Evolutionary conservation across 257 asterid species (phyloP).

Genomic region (Anisodus acutangulus): DNA sequence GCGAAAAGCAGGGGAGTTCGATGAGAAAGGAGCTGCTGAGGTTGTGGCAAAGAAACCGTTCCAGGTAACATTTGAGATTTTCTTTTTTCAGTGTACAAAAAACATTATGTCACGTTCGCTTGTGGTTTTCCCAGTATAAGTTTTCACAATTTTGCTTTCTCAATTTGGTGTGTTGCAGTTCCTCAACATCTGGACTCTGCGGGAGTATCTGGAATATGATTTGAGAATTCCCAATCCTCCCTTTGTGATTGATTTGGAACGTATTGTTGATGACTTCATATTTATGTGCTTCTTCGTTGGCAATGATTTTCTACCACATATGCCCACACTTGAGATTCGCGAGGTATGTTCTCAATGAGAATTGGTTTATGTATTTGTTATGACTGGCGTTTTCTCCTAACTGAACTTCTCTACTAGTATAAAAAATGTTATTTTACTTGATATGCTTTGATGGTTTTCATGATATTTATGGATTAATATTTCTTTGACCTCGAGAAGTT

Average conservation of each 20-base stretch:
- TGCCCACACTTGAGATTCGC: slow-evolving; percentile 58
- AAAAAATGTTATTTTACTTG: background rate
- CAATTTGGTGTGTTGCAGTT: slow-evolving; percentile 41
- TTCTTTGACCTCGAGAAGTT: slow-evolving; percentile 13
- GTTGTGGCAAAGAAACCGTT: slow-evolving; percentile 83
- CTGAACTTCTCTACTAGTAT: slow-evolving; percentile 9
- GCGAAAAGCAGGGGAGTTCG: slow-evolving; percentile 93
- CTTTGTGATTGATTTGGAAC: slow-evolving; percentile 48
- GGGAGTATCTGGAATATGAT: slow-evolving; percentile 63
- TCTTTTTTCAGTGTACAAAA: background rate
- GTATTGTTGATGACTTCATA: slow-evolving; percentile 61
- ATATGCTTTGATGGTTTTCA: background rate
- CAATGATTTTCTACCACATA: slow-evolving; percentile 71
- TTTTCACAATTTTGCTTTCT: background rate
- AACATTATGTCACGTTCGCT: background rate
- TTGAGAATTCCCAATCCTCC: slow-evolving; percentile 45
- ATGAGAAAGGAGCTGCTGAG: slow-evolving; percentile 84
- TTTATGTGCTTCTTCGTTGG: slow-evolving; percentile 70
- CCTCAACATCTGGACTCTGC: slow-evolving; percentile 53
- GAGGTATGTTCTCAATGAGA: slow-evolving; percentile 48
- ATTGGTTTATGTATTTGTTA: background rate
- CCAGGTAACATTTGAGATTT: slow-evolving; percentile 58
- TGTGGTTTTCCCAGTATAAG: slow-evolving; percentile 1
- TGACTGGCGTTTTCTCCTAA: background rate
- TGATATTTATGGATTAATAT: background rate